Evolutionary conservation across 257 asterid species (phyloP).

Genomic region (Echium plantagineum): DNA sequence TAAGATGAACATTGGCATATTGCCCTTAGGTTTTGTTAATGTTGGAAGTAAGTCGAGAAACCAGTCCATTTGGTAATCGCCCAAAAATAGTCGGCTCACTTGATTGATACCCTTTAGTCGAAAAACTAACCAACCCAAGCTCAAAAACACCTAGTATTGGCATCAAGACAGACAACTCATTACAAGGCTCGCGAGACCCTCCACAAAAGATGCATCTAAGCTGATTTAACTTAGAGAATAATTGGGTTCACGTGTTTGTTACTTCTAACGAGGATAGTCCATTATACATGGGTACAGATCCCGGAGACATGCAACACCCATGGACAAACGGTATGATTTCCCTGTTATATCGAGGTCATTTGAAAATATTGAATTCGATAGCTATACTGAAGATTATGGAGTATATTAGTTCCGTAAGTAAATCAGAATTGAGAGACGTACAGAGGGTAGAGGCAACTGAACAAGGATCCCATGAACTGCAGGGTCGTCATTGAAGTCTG

Average conservation of each 20-base stretch:
- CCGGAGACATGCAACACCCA: background rate
- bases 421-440: conserved; percentile 15
- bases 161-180: no score
- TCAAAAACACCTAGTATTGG: no score
- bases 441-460: conserved; percentile 88
- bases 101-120: no score
- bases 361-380: background rate
- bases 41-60: no score
- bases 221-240: background rate
- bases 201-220: background rate
- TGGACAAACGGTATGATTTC: background rate
- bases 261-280: background rate
- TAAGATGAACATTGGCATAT: no score
- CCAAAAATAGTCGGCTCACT: no score
- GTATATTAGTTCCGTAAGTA: background rate
- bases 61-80: no score
- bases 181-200: no score
- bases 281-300: background rate
- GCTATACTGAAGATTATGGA: background rate
- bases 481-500: conserved; percentile 64
- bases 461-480: conserved; percentile 89
- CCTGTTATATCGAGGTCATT: no score
- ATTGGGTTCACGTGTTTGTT: no score
- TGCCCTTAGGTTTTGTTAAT: no score
- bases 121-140: no score